These are phyloP conservation scores for Cornus kousa DNA, from an alignment of 148 eudicot genomes.

Conservation along the genomic window DNA sequence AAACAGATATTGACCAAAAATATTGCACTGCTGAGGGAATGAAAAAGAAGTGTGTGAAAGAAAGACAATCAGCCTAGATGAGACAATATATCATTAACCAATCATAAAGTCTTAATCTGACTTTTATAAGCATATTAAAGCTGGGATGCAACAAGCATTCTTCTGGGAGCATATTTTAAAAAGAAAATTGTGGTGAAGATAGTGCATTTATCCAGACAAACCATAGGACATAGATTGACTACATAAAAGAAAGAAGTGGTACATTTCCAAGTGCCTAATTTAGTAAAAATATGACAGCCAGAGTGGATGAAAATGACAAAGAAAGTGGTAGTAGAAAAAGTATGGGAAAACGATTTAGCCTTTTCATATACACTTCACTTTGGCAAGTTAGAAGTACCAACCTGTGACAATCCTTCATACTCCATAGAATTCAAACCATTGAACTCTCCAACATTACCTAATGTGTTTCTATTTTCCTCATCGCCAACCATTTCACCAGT, in stretches of 20 bases:
- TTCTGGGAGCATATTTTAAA: neutral
- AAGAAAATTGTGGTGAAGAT: neutral
- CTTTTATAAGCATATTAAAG: too few relatives aligned
- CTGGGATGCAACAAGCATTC: too few relatives aligned
- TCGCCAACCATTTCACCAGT: constrained; percentile 47
- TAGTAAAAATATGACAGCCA: neutral
- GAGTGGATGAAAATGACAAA: neutral
- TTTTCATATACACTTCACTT: neutral
- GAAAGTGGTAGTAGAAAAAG: neutral
- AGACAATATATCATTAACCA: neutral
- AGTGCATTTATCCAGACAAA: neutral
- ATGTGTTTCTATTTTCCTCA: constrained; percentile 33
- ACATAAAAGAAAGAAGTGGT: neutral
- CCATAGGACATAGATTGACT: too few relatives aligned
- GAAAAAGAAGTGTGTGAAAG: neutral
- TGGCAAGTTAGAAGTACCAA: constrained; percentile 19
- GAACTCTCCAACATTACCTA: constrained; percentile 33
- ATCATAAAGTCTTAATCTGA: neutral
- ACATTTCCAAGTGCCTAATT: neutral
- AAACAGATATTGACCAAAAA: neutral
- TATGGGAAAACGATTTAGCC: neutral
- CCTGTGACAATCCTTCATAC: constrained; percentile 60
- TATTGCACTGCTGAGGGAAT: too few relatives aligned
- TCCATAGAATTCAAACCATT: constrained; percentile 30
- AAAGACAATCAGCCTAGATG: neutral